Conservation (phyloP, 2,329 filamentous ascomycete genomes). For the Paecilomyces sp. region DNA sequence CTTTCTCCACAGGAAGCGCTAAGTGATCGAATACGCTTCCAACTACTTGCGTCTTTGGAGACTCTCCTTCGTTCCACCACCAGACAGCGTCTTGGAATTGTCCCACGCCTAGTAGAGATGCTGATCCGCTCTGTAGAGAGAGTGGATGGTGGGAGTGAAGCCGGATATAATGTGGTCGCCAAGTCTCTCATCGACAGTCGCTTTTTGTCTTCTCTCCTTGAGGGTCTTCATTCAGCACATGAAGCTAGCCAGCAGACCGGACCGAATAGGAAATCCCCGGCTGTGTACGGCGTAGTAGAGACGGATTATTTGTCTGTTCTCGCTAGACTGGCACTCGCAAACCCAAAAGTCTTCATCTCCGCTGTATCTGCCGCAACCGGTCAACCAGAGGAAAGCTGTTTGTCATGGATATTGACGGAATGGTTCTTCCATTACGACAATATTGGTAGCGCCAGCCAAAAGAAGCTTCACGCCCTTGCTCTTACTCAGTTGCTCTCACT, state of each 20-base stretch:
- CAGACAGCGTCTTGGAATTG: slow-evolving; percentile 31
- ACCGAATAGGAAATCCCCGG: slow-evolving; percentile 62
- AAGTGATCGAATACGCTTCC: slow-evolving; percentile 30
- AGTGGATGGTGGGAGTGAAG: slow-evolving; percentile 49
- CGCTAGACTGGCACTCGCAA: slow-evolving; percentile 67
- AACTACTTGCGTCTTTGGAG: slow-evolving; percentile 31
- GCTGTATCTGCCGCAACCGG: slow-evolving; percentile 36
- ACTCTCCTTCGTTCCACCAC: slow-evolving; percentile 31
- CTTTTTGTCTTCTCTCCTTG: slow-evolving; percentile 57
- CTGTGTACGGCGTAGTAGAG: slow-evolving; percentile 67
- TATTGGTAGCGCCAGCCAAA: slow-evolving; percentile 38
- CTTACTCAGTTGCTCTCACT: slow-evolving; percentile 38
- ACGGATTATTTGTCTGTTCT: slow-evolving; percentile 82
- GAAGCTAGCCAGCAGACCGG: slow-evolving; percentile 75
- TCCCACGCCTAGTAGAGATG: slow-evolving; percentile 51
- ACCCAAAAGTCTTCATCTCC: slow-evolving; percentile 60
- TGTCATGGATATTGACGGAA: slow-evolving; percentile 40
- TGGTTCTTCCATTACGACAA: slow-evolving; percentile 44
- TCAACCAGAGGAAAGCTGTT: slow-evolving; percentile 23
- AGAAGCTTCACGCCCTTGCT: slow-evolving; percentile 41
- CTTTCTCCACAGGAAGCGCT: slow-evolving; percentile 49
- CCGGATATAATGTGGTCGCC: slow-evolving; percentile 56
- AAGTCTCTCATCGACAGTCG: slow-evolving; percentile 59
- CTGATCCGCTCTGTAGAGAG: slow-evolving; percentile 57
- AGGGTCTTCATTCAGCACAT: slow-evolving; percentile 59